phyloP scores from a whole-genome alignment of 805 yeast genomes.

The Wickerhamomyces bovis region DNA sequence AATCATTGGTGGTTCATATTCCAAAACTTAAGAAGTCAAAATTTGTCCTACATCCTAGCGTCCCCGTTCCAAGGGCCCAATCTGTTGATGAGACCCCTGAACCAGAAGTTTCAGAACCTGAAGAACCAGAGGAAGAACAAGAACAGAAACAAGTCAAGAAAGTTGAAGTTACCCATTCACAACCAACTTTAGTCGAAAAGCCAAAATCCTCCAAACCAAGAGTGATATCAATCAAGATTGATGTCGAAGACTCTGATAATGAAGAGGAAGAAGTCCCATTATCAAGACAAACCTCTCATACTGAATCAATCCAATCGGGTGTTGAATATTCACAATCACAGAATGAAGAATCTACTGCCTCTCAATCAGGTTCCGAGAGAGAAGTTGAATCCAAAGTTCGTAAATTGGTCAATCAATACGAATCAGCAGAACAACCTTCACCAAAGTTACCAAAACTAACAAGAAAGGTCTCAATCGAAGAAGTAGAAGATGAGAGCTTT shows the following conservation, averaged over 20 bases:
- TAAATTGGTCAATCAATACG: not conserved
- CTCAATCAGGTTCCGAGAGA: conserved; percentile 2
- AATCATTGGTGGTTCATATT: conserved; percentile 10
- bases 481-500: conserved; percentile 20
- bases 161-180: not conserved
- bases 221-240: conserved; percentile 10
- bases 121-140: not conserved
- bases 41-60: not conserved
- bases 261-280: conserved; percentile 1
- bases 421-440: conserved; percentile 1
- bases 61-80: not conserved
- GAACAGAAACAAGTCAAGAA: not conserved
- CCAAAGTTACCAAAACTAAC: conserved; percentile 15
- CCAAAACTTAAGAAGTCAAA: conserved; percentile 9
- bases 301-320: not conserved
- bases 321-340: not conserved
- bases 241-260: conserved; percentile 1
- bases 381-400: conserved; percentile 1
- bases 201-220: conserved; percentile 2
- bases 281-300: conserved; percentile 4
- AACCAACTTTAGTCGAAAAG: not conserved
- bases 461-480: conserved; percentile 18
- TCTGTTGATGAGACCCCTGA: not conserved
- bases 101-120: not conserved
- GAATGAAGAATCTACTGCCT: not conserved